Percentiles rank a stretch among this genome's conserved stretches.
Conservation (phyloP, 257 asterid species). For the Ilex aquifolium region DNA sequence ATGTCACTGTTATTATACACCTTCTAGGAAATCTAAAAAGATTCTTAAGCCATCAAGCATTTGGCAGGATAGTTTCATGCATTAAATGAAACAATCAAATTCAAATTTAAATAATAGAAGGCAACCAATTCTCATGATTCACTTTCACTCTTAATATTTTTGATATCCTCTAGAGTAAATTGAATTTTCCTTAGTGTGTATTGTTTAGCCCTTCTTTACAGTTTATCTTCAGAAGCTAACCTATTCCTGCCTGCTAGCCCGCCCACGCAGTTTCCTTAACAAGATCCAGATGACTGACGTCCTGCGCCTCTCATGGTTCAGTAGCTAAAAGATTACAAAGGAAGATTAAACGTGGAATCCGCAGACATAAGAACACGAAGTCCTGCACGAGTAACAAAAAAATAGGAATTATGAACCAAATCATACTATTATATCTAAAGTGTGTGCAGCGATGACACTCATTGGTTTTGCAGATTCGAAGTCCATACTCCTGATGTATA, state of each 20-base stretch:
- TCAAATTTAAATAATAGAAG: too few species aligned
- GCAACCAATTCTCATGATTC: background rate
- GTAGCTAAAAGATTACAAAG: background rate
- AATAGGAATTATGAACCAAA: too few species aligned
- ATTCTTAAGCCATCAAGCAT: too few species aligned
- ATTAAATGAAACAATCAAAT: too few species aligned
- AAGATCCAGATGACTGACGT: slow-evolving; percentile 14
- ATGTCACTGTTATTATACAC: too few species aligned
- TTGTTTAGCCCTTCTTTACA: slow-evolving; percentile 45
- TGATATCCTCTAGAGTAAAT: slow-evolving; percentile 34
- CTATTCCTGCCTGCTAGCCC: slow-evolving; percentile 13
- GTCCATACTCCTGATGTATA: background rate
- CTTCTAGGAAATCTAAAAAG: too few species aligned
- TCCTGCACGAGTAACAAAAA: background rate
- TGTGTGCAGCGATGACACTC: background rate
- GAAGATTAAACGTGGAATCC: background rate
- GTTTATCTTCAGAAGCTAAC: slow-evolving; percentile 43
- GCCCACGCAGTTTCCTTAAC: background rate
- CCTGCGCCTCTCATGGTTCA: background rate
- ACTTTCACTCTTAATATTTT: background rate
- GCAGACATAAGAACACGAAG: background rate
- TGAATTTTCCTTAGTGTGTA: slow-evolving; percentile 20
- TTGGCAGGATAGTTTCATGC: too few species aligned
- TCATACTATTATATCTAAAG: background rate
- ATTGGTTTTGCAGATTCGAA: background rate